phyloP scores from a whole-genome alignment of 73 alveolate species.

The Tetrahymena malaccensis region DNA sequence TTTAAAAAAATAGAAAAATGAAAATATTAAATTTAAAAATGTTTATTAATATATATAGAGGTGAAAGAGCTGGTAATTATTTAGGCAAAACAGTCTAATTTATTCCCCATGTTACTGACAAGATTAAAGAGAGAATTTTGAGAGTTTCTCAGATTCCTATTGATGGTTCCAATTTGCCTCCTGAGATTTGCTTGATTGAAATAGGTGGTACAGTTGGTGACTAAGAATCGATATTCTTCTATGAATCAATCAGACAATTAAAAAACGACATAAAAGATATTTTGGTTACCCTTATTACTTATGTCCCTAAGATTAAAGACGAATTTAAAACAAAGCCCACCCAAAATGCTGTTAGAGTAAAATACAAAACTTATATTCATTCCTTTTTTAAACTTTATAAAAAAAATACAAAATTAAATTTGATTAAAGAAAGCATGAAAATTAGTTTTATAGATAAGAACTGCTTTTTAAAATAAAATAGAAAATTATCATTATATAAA shows the following conservation, averaged over 20 bases:
- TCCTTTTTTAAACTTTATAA: too few relatives aligned
- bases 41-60: neutral
- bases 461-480: too few relatives aligned
- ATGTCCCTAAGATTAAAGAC: constrained; percentile 25
- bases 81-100: constrained; percentile 65
- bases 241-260: constrained; percentile 49
- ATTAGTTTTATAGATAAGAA: too few relatives aligned
- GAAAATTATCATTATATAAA: neutral
- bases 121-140: constrained; percentile 42
- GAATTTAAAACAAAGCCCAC: constrained; percentile 61
- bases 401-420: too few relatives aligned
- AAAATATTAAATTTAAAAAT: neutral
- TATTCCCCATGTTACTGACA: constrained; percentile 59
- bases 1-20: neutral
- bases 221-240: constrained; percentile 41
- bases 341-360: constrained; percentile 53
- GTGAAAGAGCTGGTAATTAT: constrained; percentile 55
- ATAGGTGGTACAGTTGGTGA: constrained; percentile 77
- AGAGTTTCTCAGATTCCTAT: neutral
- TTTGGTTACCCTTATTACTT: constrained; percentile 34
- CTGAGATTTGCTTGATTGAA: constrained; percentile 57
- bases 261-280: constrained; percentile 28
- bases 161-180: neutral
- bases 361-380: too few relatives aligned
- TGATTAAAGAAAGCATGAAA: too few relatives aligned